Evolutionary conservation across 192 early-diverging fungal genomes (phyloP), one percentile per base, ranked within the genome.

Genomic region (Umbelopsis vinacea): DNA sequence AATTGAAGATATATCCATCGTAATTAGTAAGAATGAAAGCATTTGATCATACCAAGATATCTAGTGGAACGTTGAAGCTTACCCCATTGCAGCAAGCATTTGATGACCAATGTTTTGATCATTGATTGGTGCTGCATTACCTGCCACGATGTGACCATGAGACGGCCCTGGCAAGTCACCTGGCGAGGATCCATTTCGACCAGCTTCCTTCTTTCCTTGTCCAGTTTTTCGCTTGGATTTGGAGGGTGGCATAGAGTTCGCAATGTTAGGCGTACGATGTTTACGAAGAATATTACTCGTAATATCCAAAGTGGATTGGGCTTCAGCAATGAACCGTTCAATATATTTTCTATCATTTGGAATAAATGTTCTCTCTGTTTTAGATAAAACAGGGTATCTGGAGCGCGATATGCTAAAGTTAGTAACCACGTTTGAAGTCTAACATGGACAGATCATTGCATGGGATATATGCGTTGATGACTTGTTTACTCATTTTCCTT

Each of bases 41-140:
- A 40, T 40, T 6, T 40, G 4, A 8, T 46, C 23, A 66, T n/a
- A 22, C 37, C 12, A 8, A 47, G 53, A 2, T 63, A 17, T 37
- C 29, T 38, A 43, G 40, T 43, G 40, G 40, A 54, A 14, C 8
- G 23, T 3, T 54, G 12, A n/a, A 26, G 74, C 76, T 71, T 80
- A 92, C 76, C 91, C 91, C 88, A 93, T 88, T 46, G 81, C 79
- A 38, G 81, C 74, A 12, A 93, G 71, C 91, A 93, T 91, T 35
- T 82, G 82, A 69, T 91, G 89, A 4, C 91, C 91, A 37, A 89
- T 52, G 67, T 93, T 93, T 8, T 78, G 73, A 12, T 83, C 76
- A 50, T 71, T 82, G 60, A 93, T 86, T 29, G 86, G 84, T 15
- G 76, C 76, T 0, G 84, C 85, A 22, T 79, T 74, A 5, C 78